These are phyloP conservation scores for Colletotrichum caudatum DNA, from an alignment of 2,329 filamentous ascomycete species.

Conservation along the genomic window DNA sequence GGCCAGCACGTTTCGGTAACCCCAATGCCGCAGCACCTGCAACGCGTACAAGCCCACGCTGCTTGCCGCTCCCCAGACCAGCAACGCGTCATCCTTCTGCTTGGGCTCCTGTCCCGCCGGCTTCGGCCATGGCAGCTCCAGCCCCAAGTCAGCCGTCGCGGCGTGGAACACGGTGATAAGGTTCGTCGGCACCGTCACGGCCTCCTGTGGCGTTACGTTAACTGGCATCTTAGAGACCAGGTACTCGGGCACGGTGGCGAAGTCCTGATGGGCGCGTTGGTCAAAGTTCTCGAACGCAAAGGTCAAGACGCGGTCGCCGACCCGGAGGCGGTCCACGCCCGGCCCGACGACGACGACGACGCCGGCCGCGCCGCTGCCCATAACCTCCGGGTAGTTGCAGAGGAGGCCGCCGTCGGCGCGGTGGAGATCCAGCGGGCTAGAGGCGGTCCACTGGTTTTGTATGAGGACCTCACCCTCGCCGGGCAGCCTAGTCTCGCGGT, in stretches of 20 bases:
- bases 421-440: conserved; percentile 72
- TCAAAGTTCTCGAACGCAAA: conserved; percentile 62
- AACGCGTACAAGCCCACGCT: conserved; percentile 64
- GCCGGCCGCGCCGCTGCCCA: conserved; percentile 66
- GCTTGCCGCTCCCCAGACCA: conserved; percentile 66
- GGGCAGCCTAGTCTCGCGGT: conserved; percentile 49
- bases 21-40: conserved; percentile 64
- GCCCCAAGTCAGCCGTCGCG: conserved; percentile 59
- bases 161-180: conserved; percentile 71
- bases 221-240: conserved; percentile 60
- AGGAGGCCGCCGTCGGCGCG: conserved; percentile 70
- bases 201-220: conserved; percentile 56
- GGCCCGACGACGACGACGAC: conserved; percentile 64
- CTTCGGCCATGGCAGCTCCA: conserved; percentile 69
- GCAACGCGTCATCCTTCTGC: conserved; percentile 53
- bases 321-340: conserved; percentile 48
- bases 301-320: conserved; percentile 69
- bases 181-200: conserved; percentile 68
- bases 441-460: conserved; percentile 69
- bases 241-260: conserved; percentile 63
- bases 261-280: conserved; percentile 68
- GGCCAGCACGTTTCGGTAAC: conserved; percentile 62
- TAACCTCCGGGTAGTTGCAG: conserved; percentile 61
- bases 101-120: conserved; percentile 54
- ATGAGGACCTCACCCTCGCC: conserved; percentile 64